Percentiles rank a stretch among this genome's conserved stretches.
These are phyloP conservation scores for Trichophyton verrucosum DNA, from an alignment of 2,329 filamentous ascomycete genomes.

Conservation along the genomic window DNA sequence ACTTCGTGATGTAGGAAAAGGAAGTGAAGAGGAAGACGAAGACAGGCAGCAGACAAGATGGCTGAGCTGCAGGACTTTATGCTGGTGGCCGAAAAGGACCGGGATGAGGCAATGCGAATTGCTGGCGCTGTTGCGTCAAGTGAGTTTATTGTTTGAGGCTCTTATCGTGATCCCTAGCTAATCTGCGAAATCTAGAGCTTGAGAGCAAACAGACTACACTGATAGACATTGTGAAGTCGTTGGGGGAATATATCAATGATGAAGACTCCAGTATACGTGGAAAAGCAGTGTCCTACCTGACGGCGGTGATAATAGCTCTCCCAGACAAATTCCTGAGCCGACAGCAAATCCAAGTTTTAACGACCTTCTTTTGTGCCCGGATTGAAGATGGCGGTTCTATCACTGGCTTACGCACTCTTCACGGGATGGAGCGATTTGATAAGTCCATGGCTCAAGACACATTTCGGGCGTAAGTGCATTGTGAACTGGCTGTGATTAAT, in stretches of 20 bases:
- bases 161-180: conserved; percentile 11
- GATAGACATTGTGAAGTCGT: conserved; percentile 49
- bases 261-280: conserved; percentile 48
- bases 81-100: conserved; percentile 36
- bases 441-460: conserved; percentile 42
- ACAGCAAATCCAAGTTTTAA: conserved; percentile 51
- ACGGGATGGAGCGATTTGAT: conserved; percentile 49
- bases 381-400: conserved; percentile 52
- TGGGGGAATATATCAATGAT: conserved; percentile 56
- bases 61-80: conserved; percentile 39
- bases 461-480: conserved; percentile 38
- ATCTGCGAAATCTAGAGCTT: conserved; percentile 35
- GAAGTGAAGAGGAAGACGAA: background rate
- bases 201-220: conserved; percentile 49
- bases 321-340: conserved; percentile 44
- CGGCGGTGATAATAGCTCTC: conserved; percentile 35
- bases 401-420: conserved; percentile 46
- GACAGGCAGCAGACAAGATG: conserved; percentile 23
- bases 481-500: background rate
- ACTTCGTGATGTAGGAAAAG: background rate
- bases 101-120: conserved; percentile 34
- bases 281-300: conserved; percentile 42
- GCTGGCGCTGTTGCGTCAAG: conserved; percentile 34
- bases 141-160: conserved; percentile 16
- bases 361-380: conserved; percentile 52